Conservation (phyloP, 1,284 basidiomycete species). For the Ceratobasidium papillatum region DNA sequence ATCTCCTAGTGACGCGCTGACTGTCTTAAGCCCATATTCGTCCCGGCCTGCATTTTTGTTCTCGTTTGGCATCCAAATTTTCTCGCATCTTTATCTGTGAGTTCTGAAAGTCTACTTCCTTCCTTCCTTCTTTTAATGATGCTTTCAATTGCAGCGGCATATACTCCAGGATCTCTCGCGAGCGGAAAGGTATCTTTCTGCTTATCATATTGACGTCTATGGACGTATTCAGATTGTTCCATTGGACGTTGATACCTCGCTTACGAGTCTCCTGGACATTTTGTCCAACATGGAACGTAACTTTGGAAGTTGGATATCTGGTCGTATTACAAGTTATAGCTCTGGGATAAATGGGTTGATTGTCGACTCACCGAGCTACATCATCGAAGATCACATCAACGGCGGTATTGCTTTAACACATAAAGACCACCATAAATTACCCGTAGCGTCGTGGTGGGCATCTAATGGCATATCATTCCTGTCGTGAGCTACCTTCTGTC, state of each 20-base stretch:
- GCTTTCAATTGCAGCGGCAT: not conserved
- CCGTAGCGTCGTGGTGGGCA: slow-evolving; percentile 29
- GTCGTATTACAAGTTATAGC: not conserved
- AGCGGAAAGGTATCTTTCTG: not conserved
- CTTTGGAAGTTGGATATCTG: not conserved
- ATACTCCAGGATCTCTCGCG: not conserved
- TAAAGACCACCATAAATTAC: not conserved
- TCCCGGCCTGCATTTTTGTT: not conserved
- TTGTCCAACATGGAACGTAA: not conserved
- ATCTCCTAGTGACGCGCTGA: too few species aligned
- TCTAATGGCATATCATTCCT: slow-evolving; percentile 1
- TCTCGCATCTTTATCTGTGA: not conserved
- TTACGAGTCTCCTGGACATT: not conserved
- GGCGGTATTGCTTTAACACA: slow-evolving; percentile 14
- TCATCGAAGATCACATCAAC: slow-evolving; percentile 33
- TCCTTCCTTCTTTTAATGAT: not conserved
- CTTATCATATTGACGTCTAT: not conserved
- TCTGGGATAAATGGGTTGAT: not conserved
- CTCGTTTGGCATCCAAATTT: not conserved
- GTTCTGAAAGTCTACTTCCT: too few species aligned
- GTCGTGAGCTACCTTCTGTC: not conserved
- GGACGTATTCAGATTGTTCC: not conserved
- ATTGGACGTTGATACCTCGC: not conserved
- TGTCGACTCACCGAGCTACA: slow-evolving; percentile 8
- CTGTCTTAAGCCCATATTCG: slow-evolving; percentile 9